phyloP scores from a whole-genome alignment of 495 filamentous ascomycete genomes.

The Pyrenopolyporus hunteri region DNA sequence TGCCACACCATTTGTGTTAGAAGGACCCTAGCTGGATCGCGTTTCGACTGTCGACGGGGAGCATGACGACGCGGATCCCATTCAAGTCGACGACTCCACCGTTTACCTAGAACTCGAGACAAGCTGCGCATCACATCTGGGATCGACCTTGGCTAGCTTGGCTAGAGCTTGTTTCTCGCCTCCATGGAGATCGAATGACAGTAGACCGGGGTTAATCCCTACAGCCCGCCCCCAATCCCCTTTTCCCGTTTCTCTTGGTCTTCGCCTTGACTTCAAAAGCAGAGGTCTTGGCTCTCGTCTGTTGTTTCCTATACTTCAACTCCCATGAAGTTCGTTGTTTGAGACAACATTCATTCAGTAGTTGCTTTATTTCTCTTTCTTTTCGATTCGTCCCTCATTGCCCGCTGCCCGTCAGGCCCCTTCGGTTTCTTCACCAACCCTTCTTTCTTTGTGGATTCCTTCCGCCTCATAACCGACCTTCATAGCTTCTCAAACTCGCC shows the following conservation, averaged over 20 bases:
- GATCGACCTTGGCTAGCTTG: slow-evolving; percentile 38
- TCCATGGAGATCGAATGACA: slow-evolving; percentile 35
- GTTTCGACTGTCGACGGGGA: slow-evolving; percentile 32
- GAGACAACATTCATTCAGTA: slow-evolving; percentile 36
- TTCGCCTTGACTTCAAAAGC: slow-evolving; percentile 26
- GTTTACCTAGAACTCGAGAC: slow-evolving; percentile 29
- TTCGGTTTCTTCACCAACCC: slow-evolving; percentile 17
- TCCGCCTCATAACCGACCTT: slow-evolving; percentile 17
- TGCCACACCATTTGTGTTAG: slow-evolving; percentile 34
- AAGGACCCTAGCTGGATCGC: slow-evolving; percentile 28
- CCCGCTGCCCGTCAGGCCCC: slow-evolving; percentile 10
- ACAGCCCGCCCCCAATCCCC: slow-evolving; percentile 11
- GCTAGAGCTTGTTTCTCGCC: slow-evolving; percentile 38
- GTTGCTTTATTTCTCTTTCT: slow-evolving; percentile 21
- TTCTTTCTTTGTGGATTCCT: slow-evolving; percentile 28
- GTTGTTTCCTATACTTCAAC: slow-evolving; percentile 26
- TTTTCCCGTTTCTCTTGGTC: slow-evolving; percentile 14
- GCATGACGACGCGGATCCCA: slow-evolving; percentile 35
- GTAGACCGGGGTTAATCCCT: slow-evolving; percentile 19
- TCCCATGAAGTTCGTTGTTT: slow-evolving; percentile 33
- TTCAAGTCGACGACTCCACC: slow-evolving; percentile 17
- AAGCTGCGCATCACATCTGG: slow-evolving; percentile 31
- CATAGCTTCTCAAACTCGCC: slow-evolving; percentile 9
- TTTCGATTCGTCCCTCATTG: slow-evolving; percentile 23
- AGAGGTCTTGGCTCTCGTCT: slow-evolving; percentile 33